phyloP scores from a whole-genome alignment of 768 basidiomycete species.

The Trametes gibbosa region DNA sequence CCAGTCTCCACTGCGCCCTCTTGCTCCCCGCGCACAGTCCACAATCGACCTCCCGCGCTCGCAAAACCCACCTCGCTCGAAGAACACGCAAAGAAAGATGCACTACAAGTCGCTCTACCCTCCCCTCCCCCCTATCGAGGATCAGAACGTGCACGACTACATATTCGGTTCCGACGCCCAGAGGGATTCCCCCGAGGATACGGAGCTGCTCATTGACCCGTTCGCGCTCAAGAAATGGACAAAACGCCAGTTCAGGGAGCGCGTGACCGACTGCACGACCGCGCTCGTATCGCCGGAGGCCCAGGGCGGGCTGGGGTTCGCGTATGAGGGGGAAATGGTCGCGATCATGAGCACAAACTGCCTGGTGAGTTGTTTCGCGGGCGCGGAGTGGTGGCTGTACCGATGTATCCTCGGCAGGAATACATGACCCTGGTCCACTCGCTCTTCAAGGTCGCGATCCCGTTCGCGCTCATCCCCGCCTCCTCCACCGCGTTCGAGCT shows the following conservation, averaged over 20 bases:
- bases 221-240: constrained; percentile 45
- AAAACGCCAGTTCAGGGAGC: constrained; percentile 48
- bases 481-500: constrained; percentile 59
- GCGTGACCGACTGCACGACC: constrained; percentile 54
- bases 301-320: constrained; percentile 57
- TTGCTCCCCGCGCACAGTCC: not conserved
- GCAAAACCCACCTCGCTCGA: not conserved
- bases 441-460: constrained; percentile 46
- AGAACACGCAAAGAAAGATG: constrained; percentile 35
- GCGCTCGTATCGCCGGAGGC: constrained; percentile 41
- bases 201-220: constrained; percentile 53
- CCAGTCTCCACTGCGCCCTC: not conserved
- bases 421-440: constrained; percentile 50
- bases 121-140: constrained; percentile 45
- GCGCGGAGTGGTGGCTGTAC: not conserved
- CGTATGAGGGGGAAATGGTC: constrained; percentile 52
- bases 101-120: constrained; percentile 57
- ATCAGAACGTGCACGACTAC: constrained; percentile 53
- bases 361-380: constrained; percentile 41
- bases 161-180: constrained; percentile 53
- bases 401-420: constrained; percentile 39
- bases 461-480: constrained; percentile 52
- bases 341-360: constrained; percentile 73
- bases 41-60: not conserved
- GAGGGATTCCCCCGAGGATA: constrained; percentile 34